Base-by-base conservation (phyloP, 2,329 filamentous ascomycete genomes). In the Lachnellula willkommii region DNA sequence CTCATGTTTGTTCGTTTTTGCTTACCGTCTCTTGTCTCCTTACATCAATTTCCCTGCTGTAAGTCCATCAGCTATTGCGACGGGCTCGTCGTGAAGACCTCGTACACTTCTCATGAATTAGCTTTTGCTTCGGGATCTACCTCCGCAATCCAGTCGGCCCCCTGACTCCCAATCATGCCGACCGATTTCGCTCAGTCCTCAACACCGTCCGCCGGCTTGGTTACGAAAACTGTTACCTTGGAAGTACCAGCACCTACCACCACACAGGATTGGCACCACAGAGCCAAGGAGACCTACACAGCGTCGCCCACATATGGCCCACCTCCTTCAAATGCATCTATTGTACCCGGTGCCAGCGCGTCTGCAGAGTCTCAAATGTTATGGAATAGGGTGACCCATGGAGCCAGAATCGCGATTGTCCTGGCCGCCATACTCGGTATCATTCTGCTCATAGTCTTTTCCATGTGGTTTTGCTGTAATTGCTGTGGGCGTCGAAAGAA, bases 391-490 rank as follows among this genome's bases (percentile, higher is more conserved):
- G 35, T 63, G 9, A 32, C 46, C 7, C 20, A 11, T n/a, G 58
- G 61, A 6, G 47, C 50, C 8, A 59, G 57, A 52, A 14, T 24
- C 8, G 53, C 53, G 2, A 58, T 32, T 11, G 42, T 61, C 11
- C 36, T 47, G 6, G 45, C 59, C 2, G 46, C 46, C 3, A 51
- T 57, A 14, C 28, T 60, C 20, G 60, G 53, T 8, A 36, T 59
- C 12, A 11, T 65, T 20, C 24, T 55, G 8, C 56, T 63, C 14
- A 22, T 60, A 15, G 3, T 55, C 5, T 20, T 60, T 3, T 62
- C 58, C 1, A 48, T 47, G 6, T 62, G 61, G 61, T 65, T 52
- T 39, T 65, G 61, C 45, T 64, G 60, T 42, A 58, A 58, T 20
- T 65, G 63, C 35, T 64, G 62, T 26, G 62, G 62, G 35, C 58